Evolutionary conservation across 305 asterid genomes (phyloP).

Genomic region (Fraxinus dipetala): DNA sequence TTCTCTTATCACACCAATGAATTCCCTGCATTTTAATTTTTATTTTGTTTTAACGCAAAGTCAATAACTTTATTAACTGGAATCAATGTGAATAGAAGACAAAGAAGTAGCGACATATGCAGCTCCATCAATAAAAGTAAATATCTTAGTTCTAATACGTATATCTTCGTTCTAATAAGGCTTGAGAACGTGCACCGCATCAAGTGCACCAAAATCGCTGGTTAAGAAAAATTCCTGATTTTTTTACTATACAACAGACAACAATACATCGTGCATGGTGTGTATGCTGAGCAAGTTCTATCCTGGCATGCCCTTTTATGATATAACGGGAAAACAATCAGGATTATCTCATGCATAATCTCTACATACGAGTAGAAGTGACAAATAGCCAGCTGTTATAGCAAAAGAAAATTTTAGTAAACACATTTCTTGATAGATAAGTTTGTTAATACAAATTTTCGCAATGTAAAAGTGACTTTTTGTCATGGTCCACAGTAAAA

Average conservation of each 20-base stretch:
- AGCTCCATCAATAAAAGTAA: not conserved
- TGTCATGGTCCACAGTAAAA: not conserved
- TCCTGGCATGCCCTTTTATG: not conserved
- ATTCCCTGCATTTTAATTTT: slow-evolving; percentile 61
- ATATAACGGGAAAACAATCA: not conserved
- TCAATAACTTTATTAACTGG: not conserved
- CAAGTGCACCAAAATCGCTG: not conserved
- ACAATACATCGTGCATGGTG: not conserved
- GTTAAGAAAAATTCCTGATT: not conserved
- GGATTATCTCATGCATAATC: not conserved
- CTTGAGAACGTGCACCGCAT: not conserved
- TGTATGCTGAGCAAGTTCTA: not conserved
- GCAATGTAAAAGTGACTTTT: not conserved
- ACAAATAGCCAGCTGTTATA: not conserved
- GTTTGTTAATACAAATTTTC: not conserved
- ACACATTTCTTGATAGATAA: not conserved
- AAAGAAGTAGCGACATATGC: not conserved
- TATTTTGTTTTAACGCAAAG: not conserved
- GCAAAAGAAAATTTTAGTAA: not conserved
- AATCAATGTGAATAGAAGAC: not conserved
- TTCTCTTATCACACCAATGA: slow-evolving; percentile 93
- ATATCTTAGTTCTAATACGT: not conserved
- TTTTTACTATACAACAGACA: not conserved
- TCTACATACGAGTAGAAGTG: not conserved
- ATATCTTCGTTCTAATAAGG: not conserved